Evolutionary conservation across 2,329 filamentous ascomycete genomes (phyloP).

Genomic region (Aureobasidium sp.): DNA sequence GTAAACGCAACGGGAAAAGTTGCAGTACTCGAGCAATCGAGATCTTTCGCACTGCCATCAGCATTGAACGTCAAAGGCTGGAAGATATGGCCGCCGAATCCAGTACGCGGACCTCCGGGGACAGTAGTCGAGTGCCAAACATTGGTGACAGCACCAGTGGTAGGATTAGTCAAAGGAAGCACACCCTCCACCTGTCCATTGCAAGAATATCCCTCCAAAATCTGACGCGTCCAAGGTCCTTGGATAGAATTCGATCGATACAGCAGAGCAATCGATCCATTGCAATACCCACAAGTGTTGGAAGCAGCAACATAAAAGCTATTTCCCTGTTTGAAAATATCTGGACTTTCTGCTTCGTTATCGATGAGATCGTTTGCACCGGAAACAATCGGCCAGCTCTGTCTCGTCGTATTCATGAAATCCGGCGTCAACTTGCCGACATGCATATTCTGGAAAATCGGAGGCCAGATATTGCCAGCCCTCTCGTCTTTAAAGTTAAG

Average conservation of each 20-base stretch:
- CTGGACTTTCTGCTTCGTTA: slow-evolving; percentile 18
- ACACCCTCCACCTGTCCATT: slow-evolving; percentile 20
- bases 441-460: slow-evolving; percentile 19
- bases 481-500: slow-evolving; percentile 17
- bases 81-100: slow-evolving; percentile 19
- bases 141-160: slow-evolving; percentile 12
- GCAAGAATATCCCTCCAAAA: slow-evolving; percentile 18
- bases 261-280: slow-evolving; percentile 17
- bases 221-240: slow-evolving; percentile 20
- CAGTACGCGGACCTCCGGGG: slow-evolving; percentile 17
- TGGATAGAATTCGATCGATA: slow-evolving; percentile 16
- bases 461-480: slow-evolving; percentile 19
- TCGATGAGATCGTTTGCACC: slow-evolving; percentile 17
- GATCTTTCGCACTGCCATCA: slow-evolving; percentile 16
- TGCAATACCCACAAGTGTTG: slow-evolving; percentile 21
- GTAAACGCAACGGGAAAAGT: slow-evolving; percentile 15
- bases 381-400: slow-evolving; percentile 16
- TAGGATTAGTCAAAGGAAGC: slow-evolving; percentile 15
- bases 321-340: slow-evolving; percentile 17
- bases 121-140: slow-evolving; percentile 19
- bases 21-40: slow-evolving; percentile 16
- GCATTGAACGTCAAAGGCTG: slow-evolving; percentile 17
- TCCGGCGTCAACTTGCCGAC: slow-evolving; percentile 15
- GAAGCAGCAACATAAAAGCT: slow-evolving; percentile 16
- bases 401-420: slow-evolving; percentile 17